Evolutionary conservation across 495 filamentous ascomycete genomes (phyloP).

Genomic region (Penicillium bialowiezense): DNA sequence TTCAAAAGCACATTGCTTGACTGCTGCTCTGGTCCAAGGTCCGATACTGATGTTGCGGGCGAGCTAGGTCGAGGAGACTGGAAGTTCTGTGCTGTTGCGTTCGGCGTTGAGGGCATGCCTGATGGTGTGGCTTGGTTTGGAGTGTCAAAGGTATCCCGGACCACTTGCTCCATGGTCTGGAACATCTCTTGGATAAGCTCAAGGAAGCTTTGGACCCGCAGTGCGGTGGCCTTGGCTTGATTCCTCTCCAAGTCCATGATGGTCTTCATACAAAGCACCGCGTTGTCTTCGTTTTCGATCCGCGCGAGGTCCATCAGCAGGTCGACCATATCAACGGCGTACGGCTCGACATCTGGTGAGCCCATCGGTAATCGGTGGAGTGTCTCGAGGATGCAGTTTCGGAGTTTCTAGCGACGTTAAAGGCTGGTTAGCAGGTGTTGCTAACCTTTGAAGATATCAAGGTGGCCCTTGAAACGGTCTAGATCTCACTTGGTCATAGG

Average conservation of each 20-base stretch:
- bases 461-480: not conserved
- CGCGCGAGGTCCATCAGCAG: conserved; percentile 83
- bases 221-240: conserved; percentile 74
- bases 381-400: conserved; percentile 90
- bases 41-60: conserved; percentile 73
- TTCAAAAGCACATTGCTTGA: conserved; percentile 73
- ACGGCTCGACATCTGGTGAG: conserved; percentile 80
- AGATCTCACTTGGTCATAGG: conserved; percentile 69
- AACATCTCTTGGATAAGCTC: conserved; percentile 94
- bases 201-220: conserved; percentile 84
- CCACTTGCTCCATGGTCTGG: conserved; percentile 86
- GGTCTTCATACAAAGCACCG: conserved; percentile 94
- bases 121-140: conserved; percentile 60
- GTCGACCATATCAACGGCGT: conserved; percentile 82
- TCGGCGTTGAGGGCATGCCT: conserved; percentile 73
- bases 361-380: conserved; percentile 85
- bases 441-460: not conserved
- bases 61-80: conserved; percentile 88
- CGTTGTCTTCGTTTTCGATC: conserved; percentile 97
- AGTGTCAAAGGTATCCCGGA: conserved; percentile 88
- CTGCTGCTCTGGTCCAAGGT: conserved; percentile 77
- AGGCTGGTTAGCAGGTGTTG: conserved; percentile 8
- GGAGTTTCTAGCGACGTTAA: conserved; percentile 61
- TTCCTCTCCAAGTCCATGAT: conserved; percentile 94
- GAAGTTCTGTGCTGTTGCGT: conserved; percentile 65